Evolutionary conservation across 108 stramenopile species (phyloP).

Genomic region (Cyclostephanos invisitatus): DNA sequence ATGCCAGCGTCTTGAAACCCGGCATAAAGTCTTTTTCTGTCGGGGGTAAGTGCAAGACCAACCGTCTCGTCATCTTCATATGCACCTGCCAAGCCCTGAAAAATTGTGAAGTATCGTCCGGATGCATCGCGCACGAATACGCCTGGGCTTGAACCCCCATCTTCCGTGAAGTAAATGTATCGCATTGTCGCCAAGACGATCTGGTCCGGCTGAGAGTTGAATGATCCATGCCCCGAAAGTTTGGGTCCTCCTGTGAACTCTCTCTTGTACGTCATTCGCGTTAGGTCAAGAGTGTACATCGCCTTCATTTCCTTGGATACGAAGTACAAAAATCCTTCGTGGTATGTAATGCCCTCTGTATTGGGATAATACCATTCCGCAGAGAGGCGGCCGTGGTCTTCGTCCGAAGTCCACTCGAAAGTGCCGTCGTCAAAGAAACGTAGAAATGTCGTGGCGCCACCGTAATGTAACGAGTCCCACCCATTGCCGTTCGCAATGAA

Average conservation of each 20-base stretch:
- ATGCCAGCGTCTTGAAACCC: conserved; percentile 6
- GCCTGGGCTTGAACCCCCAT: conserved; percentile 44
- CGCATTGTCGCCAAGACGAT: conserved; percentile 22
- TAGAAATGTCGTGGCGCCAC: conserved; percentile 4
- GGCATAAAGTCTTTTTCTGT: conserved; percentile 32
- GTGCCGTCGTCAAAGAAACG: conserved; percentile 17
- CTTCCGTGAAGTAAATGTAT: conserved; percentile 60
- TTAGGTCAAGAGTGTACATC: conserved; percentile 37
- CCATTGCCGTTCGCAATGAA: conserved; percentile 40
- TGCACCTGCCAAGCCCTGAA: conserved; percentile 15
- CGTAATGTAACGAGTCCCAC: conserved; percentile 24
- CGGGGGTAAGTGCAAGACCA: conserved; percentile 62
- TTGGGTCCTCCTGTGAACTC: background rate
- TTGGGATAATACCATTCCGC: conserved; percentile 37
- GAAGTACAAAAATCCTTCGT: conserved; percentile 42
- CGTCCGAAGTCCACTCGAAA: conserved; percentile 42
- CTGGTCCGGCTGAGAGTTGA: conserved; percentile 54
- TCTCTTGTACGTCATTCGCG: conserved; percentile 1
- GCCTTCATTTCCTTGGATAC: conserved; percentile 31
- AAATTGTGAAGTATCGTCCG: conserved; percentile 42
- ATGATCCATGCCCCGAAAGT: conserved; percentile 19
- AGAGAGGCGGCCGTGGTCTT: background rate
- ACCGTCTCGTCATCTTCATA: conserved; percentile 51
- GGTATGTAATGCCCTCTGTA: conserved; percentile 50
- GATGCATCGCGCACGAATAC: conserved; percentile 32